phyloP scores from a whole-genome alignment of 306 rosid species.

The Quercus rubra region DNA sequence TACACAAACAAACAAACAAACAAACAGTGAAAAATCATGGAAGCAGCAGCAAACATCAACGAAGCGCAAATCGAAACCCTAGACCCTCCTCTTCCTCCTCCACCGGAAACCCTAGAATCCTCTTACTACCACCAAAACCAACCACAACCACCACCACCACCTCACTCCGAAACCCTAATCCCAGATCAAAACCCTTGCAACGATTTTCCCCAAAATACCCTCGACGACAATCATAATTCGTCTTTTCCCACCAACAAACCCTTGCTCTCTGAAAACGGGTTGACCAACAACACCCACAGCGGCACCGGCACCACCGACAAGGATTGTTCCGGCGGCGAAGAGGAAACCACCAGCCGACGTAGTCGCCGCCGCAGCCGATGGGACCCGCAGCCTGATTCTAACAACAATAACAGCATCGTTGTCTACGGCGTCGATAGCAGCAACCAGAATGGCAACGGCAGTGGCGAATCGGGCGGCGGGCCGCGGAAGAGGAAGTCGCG shows the following conservation, averaged over 20 bases:
- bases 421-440: conserved; percentile 23
- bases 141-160: conserved; percentile 12
- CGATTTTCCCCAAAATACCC: not conserved
- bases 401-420: conserved; percentile 41
- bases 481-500: conserved; percentile 80
- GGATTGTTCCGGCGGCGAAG: conserved; percentile 91
- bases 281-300: conserved; percentile 57
- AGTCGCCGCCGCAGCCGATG: conserved; percentile 87
- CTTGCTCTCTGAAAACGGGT: conserved; percentile 63
- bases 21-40: too few species aligned
- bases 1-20: too few species aligned
- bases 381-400: conserved; percentile 95
- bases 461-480: conserved; percentile 51
- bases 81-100: conserved; percentile 22
- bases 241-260: conserved; percentile 34
- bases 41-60: conserved; percentile 26
- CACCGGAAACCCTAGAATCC: conserved; percentile 18
- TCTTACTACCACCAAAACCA: conserved; percentile 22
- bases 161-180: not conserved
- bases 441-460: conserved; percentile 45
- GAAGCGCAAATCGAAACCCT: conserved; percentile 21
- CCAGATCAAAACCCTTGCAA: conserved; percentile 5
- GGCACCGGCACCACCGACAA: conserved; percentile 57
- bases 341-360: conserved; percentile 79
- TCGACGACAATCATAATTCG: not conserved